A percentile compares a stretch with the other conserved stretches of the same genome.
phyloP scores from a whole-genome alignment of 768 basidiomycete species.

The Paxillus rubicundulus region DNA sequence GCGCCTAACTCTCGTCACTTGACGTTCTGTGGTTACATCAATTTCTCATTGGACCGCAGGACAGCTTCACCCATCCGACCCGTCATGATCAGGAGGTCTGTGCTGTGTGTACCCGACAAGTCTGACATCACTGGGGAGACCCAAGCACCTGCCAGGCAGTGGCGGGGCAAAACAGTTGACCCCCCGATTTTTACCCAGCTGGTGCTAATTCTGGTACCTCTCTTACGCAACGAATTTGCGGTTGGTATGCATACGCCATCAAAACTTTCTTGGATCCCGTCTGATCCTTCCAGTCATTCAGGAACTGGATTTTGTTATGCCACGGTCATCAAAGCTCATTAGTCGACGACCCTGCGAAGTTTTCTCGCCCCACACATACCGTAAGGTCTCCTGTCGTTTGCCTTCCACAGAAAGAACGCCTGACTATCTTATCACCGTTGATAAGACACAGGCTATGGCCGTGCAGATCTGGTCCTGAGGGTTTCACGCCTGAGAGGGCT shows the following conservation, averaged over 20 bases:
- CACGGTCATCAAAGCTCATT: no score
- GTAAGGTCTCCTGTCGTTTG: neutral
- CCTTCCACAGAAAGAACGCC: neutral
- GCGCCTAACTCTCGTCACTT: neutral
- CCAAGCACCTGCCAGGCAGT: neutral
- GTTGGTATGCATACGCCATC: neutral
- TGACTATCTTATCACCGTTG: slow-evolving; percentile 1
- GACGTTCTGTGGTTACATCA: neutral
- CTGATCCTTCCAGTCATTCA: no score
- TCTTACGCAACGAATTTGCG: no score
- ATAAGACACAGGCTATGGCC: slow-evolving; percentile 4
- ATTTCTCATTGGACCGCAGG: no score
- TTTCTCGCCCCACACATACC: slow-evolving; percentile 6
- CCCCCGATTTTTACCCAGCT: neutral
- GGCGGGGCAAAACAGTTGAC: neutral
- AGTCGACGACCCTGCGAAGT: neutral
- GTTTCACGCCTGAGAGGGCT: neutral
- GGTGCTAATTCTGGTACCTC: no score
- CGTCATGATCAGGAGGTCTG: neutral
- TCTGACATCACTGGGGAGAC: neutral
- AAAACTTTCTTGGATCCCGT: neutral
- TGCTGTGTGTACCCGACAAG: neutral
- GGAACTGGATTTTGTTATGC: no score
- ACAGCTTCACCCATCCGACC: neutral
- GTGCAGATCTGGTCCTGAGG: neutral